Evolutionary conservation across 106 monocot genomes (phyloP), one percentile per base, ranked within the genome.

Genomic region (Triglochin maritima): DNA sequence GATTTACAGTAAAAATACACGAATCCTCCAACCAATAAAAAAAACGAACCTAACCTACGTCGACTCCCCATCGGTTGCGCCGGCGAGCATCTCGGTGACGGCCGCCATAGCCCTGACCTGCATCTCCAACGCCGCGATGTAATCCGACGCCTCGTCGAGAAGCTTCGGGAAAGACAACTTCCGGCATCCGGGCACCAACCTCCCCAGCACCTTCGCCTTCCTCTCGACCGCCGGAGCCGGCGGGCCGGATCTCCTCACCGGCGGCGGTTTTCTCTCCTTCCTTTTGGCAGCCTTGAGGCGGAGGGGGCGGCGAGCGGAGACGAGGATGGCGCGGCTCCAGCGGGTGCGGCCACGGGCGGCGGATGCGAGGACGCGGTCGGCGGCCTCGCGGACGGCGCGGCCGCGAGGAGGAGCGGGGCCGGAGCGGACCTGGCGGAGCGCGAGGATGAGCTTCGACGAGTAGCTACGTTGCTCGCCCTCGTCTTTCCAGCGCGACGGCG

Each of bases 121-220:
- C 94, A 89, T 94, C 89, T 94, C 78, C n/a, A 94, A 82, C 47
- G 94, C 94, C 1, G 84, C 76, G 54, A 94, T 94, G 86, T 94
- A 94, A 65, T 94, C 94, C 46, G 87, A 79, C 1, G 86, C 76
- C 84, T 94, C 94, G 56, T 76, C 80, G 3, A 94, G 72, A 52
- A 94, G 78, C 57, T 50, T 71, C 56, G 93, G 86, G 10, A 94
- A 79, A 56, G 89, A 69, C 9, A 89, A 76, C 78, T 77, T 94
- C 65, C 84, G 73, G 80, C 94, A 84, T 12, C 94, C 94, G 14
- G 94, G 94, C 2, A 94, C 94, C 43, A 94, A 77, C 56, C 80
- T 69, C 12, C 89, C 84, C 8, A 94, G 80, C 17, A 86, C 79
- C 60, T 65, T 75, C 59, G 75, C 81, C 71, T 89, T 94, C 50